phyloP scores from a whole-genome alignment of 2,329 filamentous ascomycete species.

The Xylaria sp. region DNA sequence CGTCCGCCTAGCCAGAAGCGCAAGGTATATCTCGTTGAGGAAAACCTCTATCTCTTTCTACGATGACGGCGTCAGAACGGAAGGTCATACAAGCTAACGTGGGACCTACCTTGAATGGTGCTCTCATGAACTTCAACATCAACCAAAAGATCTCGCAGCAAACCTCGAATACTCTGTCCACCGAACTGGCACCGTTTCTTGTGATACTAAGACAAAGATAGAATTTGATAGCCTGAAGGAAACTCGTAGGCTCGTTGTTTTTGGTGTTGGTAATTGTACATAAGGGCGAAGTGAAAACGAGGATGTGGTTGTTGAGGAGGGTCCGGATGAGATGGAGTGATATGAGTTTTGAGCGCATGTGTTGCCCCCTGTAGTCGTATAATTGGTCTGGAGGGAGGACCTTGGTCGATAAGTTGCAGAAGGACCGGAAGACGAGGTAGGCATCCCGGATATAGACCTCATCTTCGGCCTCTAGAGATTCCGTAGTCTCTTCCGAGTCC shows the following conservation, averaged over 20 bases:
- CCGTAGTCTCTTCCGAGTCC: constrained; percentile 59
- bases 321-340: constrained; percentile 96
- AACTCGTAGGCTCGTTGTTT: constrained; percentile 83
- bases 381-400: constrained; percentile 86
- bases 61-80: constrained; percentile 30
- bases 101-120: constrained; percentile 78
- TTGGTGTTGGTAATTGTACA: constrained; percentile 92
- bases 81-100: constrained; percentile 2
- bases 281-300: constrained; percentile 86
- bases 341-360: constrained; percentile 95
- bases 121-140: constrained; percentile 90
- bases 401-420: constrained; percentile 97
- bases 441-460: constrained; percentile 97
- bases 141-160: constrained; percentile 98
- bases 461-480: constrained; percentile 73
- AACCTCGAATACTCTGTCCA: constrained; percentile 90
- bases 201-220: constrained; percentile 95
- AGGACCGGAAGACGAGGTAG: constrained; percentile 94
- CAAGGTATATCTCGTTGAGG: constrained; percentile 93
- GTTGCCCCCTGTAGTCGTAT: constrained; percentile 88
- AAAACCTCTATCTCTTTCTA: constrained; percentile 98
- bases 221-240: constrained; percentile 94
- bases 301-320: constrained; percentile 89
- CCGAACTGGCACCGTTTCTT: constrained; percentile 90
- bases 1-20: constrained; percentile 83